Evolutionary conservation across 2,329 filamentous ascomycete species (phyloP), one percentile per base, ranked within the genome.

Genomic region (Berkeleyomyces basicola): DNA sequence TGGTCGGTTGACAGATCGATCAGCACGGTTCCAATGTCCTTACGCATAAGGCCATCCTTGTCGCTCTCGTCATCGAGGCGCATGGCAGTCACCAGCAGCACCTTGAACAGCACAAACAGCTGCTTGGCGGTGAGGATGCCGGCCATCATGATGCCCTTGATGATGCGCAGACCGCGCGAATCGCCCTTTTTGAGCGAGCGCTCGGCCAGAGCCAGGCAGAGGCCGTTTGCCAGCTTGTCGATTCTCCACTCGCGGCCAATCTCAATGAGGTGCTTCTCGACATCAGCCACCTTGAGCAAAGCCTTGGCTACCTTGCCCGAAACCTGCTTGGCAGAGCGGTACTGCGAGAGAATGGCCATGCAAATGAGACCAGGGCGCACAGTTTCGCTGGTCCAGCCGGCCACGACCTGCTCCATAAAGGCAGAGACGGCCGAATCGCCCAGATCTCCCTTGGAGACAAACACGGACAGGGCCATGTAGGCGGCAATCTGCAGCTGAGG

Each of bases 381-480:
- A 0, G 88, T 95, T 65, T 90, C 85, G 51, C 78, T 74, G 1
- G 83, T 86, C 84, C 90, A 95, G 7, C 87, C 88, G 37, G 80
- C 75, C 7, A 87, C 85, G 42, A 96, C 82, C 66, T 91, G 89
- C 69, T 95, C 88, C 90, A 97, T 95, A 69, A 99, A 80, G 1
- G 86, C 85, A 61, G 88, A 84, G n/a, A 97, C 77, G 1, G 91
- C 82, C 63, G 82, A 81, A 68, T 97, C 90, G 57, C 87, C 83
- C 11, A 97, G 78, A 58, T 82, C 80, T 0, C 87, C 85, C 73
- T 96, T 96, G 58, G 88, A 85, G 5, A 89, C 90, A 66, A 97
- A 80, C 58, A 97, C 84, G 5, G 90, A 83, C 63, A 91, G 81
- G 23, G 96, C 84, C 87, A 96, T 96, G 72, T 96, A 97, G 63